Evolutionary conservation across 208 protist genomes (phyloP).

Genomic region (Tritrichomonas foetus): DNA sequence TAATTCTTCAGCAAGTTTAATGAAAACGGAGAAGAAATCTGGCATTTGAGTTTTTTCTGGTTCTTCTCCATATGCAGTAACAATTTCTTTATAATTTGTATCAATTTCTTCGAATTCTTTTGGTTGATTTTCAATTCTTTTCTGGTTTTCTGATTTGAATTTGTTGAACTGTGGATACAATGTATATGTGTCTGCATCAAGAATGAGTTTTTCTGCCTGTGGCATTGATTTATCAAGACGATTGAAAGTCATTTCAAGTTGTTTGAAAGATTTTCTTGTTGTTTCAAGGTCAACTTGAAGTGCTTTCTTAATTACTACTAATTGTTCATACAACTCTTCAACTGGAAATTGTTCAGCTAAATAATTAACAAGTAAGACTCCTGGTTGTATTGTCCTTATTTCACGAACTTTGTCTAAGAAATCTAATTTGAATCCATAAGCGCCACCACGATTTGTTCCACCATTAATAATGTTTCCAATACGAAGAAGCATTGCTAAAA

Average conservation of each 20-base stretch:
- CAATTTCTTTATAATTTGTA: not conserved
- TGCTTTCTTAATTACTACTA: not conserved
- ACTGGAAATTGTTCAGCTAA: not conserved
- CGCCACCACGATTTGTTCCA: not conserved
- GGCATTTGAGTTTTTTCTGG: not conserved
- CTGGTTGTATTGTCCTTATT: not conserved
- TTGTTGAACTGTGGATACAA: not conserved
- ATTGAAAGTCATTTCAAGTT: not conserved
- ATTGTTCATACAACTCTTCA: not conserved
- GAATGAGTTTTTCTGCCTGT: not conserved
- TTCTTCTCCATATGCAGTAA: not conserved
- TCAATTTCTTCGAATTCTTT: not conserved
- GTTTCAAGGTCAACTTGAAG: not conserved
- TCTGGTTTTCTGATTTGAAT: not conserved
- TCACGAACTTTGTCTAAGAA: not conserved
- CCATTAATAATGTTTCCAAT: conserved; percentile 18
- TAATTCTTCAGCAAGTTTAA: not conserved
- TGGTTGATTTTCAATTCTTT: not conserved
- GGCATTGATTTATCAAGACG: not conserved
- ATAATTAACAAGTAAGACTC: not conserved
- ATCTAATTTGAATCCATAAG: not conserved
- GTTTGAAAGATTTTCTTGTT: not conserved
- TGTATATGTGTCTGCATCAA: not conserved
- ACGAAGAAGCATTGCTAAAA: not conserved
- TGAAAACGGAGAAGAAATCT: not conserved